Conservation (phyloP, 106 monocot genomes). For the Agapanthus africanus region DNA sequence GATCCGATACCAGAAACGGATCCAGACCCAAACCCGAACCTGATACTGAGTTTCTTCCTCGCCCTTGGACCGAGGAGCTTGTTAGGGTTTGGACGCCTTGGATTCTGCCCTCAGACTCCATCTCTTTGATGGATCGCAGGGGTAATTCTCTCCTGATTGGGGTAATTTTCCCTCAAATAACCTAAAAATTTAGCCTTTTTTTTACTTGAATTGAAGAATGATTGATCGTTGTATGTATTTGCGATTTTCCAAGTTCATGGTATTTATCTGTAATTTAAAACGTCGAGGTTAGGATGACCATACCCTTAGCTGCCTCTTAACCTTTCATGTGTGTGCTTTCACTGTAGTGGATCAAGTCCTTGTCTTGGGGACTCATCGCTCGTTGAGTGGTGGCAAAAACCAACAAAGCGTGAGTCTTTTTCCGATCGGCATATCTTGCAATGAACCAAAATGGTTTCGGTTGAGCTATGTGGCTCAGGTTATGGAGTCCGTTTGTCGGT, state of each 20-base stretch:
- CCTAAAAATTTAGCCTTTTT: no score
- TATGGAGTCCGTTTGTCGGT: constrained; percentile 22
- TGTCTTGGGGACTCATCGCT: background rate
- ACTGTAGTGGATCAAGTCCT: background rate
- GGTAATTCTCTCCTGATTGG: no score
- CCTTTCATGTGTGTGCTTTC: no score
- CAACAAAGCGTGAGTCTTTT: constrained; percentile 43
- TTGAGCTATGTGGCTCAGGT: constrained; percentile 41
- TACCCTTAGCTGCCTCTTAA: no score
- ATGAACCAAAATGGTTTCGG: constrained; percentile 17
- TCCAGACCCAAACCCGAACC: constrained; percentile 9
- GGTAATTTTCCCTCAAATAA: no score
- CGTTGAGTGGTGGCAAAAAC: constrained; percentile 1
- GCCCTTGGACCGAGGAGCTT: constrained; percentile 27
- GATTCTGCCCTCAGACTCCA: constrained; percentile 34
- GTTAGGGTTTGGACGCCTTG: constrained; percentile 37
- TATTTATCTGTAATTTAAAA: no score
- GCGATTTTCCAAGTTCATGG: no score
- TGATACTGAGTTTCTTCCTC: constrained; percentile 17
- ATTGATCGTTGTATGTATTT: no score
- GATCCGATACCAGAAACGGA: no score
- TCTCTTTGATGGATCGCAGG: no score
- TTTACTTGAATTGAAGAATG: no score
- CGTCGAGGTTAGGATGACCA: no score
- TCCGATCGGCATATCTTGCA: constrained; percentile 10